phyloP scores from a whole-genome alignment of 1,139 yeast genomes.

The Saccharomyces hybrid region DNA sequence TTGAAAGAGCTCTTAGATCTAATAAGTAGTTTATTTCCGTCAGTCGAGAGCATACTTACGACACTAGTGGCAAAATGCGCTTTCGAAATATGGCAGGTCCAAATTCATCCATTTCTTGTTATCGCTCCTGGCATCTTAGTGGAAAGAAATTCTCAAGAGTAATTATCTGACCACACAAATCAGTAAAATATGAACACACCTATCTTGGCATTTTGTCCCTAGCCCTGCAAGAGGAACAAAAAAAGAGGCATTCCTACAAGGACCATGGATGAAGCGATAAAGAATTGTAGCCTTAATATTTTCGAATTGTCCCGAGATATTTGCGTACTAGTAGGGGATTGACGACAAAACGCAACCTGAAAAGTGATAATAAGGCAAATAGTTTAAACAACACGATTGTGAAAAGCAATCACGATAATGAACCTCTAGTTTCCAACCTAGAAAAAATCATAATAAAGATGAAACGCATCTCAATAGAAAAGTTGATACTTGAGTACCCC shows the following conservation, averaged over 20 bases:
- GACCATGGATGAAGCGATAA: no score
- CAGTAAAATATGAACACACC: neutral
- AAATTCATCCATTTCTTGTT: neutral
- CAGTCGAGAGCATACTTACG: neutral
- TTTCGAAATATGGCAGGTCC: neutral
- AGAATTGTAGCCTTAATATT: neutral
- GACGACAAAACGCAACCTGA: neutral
- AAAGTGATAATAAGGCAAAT: neutral
- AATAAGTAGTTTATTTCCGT: neutral
- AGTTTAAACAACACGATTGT: neutral
- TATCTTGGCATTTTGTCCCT: neutral
- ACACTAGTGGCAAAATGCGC: neutral
- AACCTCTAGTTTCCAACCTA: neutral
- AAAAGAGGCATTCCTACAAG: no score
- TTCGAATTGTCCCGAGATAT: neutral
- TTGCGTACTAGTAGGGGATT: neutral
- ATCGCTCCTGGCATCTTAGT: neutral
- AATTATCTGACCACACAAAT: neutral
- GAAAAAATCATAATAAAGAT: neutral
- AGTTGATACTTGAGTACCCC: constrained; percentile 5
- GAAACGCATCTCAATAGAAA: neutral
- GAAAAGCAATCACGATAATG: neutral
- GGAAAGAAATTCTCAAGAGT: neutral
- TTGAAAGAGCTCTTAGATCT: neutral
- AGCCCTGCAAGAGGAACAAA: no score